Evolutionary conservation across 2,329 filamentous ascomycete genomes (phyloP).

Genomic region (Laburnicola sp.): DNA sequence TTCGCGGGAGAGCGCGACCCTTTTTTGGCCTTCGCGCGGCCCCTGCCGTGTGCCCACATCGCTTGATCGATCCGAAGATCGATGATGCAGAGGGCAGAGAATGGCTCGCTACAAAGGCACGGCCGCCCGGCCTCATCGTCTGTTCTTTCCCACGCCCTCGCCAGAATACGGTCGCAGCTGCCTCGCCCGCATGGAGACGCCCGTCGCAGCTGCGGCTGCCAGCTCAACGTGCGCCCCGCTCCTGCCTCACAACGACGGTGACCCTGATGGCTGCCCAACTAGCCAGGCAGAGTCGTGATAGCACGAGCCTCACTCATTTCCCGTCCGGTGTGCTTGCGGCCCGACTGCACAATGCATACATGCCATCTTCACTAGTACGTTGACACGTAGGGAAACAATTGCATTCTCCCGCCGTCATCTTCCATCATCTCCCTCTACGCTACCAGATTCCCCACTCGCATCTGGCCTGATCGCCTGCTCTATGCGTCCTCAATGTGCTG

Average conservation of each 20-base stretch:
- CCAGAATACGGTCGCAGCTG: neutral
- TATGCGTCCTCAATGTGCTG: constrained; percentile 9
- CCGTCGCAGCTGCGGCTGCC: constrained; percentile 9
- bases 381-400: constrained; percentile 13
- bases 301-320: constrained; percentile 7
- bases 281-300: neutral
- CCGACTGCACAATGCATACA: too few relatives aligned
- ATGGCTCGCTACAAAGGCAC: neutral
- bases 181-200: constrained; percentile 8
- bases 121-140: neutral
- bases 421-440: neutral
- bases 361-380: constrained; percentile 3
- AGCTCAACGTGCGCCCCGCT: constrained; percentile 4
- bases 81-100: neutral
- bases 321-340: constrained; percentile 5
- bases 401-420: neutral
- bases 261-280: constrained; percentile 16
- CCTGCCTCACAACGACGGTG: constrained; percentile 8
- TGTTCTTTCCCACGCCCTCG: neutral
- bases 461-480: neutral
- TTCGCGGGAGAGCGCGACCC: constrained; percentile 1
- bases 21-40: constrained; percentile 1
- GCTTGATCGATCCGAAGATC: neutral
- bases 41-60: neutral
- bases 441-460: too few relatives aligned